A percentile compares a stretch with the other conserved stretches of the same genome.
phyloP scores from a whole-genome alignment of 2,329 filamentous ascomycete genomes.

The Colletotrichum somersetense region DNA sequence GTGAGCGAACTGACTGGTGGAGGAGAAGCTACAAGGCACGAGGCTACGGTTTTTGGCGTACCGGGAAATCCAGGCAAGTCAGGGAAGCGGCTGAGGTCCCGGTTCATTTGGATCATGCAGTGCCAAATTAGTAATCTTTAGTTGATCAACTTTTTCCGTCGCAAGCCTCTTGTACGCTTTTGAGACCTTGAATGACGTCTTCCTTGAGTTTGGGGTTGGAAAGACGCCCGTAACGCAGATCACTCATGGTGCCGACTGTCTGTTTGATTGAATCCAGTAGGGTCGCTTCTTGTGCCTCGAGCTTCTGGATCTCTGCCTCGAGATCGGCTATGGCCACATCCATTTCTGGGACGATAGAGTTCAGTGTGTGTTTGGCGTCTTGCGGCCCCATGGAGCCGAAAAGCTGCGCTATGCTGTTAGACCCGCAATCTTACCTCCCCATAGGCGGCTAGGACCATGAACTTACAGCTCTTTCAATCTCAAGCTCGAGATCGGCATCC shows the following conservation, averaged over 20 bases:
- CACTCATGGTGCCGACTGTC: slow-evolving; percentile 80
- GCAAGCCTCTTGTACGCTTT: slow-evolving; percentile 74
- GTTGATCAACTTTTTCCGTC: slow-evolving; percentile 57
- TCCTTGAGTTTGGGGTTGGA: slow-evolving; percentile 72
- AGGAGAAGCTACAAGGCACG: slow-evolving; percentile 20
- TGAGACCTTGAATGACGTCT: slow-evolving; percentile 76
- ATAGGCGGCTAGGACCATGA: neutral
- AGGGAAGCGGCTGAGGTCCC: neutral
- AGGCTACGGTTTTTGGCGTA: slow-evolving; percentile 9
- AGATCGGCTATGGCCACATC: slow-evolving; percentile 74
- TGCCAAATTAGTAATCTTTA: slow-evolving; percentile 43
- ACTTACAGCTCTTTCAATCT: slow-evolving; percentile 70
- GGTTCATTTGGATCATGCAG: slow-evolving; percentile 34
- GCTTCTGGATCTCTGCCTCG: slow-evolving; percentile 73
- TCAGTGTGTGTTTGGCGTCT: slow-evolving; percentile 69
- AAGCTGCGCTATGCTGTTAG: slow-evolving; percentile 58
- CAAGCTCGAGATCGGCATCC: slow-evolving; percentile 72
- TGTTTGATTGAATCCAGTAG: slow-evolving; percentile 73
- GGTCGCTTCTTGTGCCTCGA: slow-evolving; percentile 73
- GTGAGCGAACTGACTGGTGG: neutral
- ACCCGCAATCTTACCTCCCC: neutral
- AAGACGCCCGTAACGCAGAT: slow-evolving; percentile 84
- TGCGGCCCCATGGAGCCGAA: slow-evolving; percentile 66
- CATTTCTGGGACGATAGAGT: slow-evolving; percentile 76
- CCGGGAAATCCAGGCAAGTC: neutral